Evolutionary conservation across 2,329 filamentous ascomycete species (phyloP).

Genomic region (Calonectria pseudoturangicola): DNA sequence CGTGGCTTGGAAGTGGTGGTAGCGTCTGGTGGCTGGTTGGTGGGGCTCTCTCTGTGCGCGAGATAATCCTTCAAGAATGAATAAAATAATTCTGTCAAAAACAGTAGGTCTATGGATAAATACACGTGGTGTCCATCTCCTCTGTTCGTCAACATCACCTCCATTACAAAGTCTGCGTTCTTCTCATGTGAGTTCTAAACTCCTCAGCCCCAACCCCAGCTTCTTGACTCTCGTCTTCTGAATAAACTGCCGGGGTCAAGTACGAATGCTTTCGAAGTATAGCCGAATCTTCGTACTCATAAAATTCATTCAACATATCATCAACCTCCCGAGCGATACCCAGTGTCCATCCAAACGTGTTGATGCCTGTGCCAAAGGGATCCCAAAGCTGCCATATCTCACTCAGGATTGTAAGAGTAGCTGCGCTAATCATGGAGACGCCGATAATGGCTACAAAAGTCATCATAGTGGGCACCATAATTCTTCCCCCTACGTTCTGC

Average conservation of each 20-base stretch:
- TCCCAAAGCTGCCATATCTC: slow-evolving; percentile 55
- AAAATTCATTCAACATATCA: slow-evolving; percentile 54
- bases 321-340: slow-evolving; percentile 56
- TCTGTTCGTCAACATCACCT: not conserved
- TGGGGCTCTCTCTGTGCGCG: not conserved
- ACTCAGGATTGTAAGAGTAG: slow-evolving; percentile 44
- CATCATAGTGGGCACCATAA: slow-evolving; percentile 21
- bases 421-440: slow-evolving; percentile 37
- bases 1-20: not conserved
- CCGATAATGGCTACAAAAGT: slow-evolving; percentile 30
- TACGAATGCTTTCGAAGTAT: slow-evolving; percentile 31
- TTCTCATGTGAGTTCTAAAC: slow-evolving; percentile 9
- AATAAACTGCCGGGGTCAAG: not conserved
- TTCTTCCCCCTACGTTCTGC: not conserved
- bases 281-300: slow-evolving; percentile 44
- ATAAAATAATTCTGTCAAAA: not conserved
- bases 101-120: not conserved
- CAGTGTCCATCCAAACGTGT: slow-evolving; percentile 52
- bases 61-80: not conserved
- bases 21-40: no score
- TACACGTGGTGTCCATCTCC: not conserved
- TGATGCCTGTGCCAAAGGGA: slow-evolving; percentile 48
- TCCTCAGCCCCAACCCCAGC: no score
- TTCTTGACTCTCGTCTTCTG: not conserved
- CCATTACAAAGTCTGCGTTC: slow-evolving; percentile 14